Evolutionary conservation across 1,139 yeast genomes (phyloP).

Genomic region (Geotrichum reessii): DNA sequence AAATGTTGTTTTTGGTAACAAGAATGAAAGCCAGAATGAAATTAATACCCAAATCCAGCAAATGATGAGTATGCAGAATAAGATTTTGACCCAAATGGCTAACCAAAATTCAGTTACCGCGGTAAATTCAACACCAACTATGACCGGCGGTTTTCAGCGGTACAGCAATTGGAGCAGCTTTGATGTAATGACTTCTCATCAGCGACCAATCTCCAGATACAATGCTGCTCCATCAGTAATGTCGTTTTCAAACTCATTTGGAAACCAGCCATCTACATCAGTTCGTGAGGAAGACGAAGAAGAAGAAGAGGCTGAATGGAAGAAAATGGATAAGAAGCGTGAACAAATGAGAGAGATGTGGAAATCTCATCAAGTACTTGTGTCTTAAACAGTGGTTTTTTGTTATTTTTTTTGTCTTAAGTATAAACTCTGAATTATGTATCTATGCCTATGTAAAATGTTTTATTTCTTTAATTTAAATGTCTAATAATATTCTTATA

Average conservation of each 20-base stretch:
- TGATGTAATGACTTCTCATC: slow-evolving; percentile 6
- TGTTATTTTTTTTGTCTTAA: no score
- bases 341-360: slow-evolving; percentile 13
- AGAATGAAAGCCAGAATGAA: slow-evolving; percentile 13
- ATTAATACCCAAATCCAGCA: slow-evolving; percentile 23
- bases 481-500: no score
- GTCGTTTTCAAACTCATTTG: background rate
- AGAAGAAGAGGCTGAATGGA: slow-evolving; percentile 18
- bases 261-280: background rate
- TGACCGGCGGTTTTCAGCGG: background rate
- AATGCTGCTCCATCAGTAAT: background rate
- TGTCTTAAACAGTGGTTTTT: background rate
- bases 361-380: slow-evolving; percentile 6
- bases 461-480: background rate
- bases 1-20: background rate
- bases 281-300: slow-evolving; percentile 14
- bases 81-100: slow-evolving; percentile 23
- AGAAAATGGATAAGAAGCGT: slow-evolving; percentile 12
- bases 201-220: background rate
- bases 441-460: background rate
- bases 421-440: no score
- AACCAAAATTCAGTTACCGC: background rate
- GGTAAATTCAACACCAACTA: background rate
- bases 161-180: slow-evolving; percentile 13
- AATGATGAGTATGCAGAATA: slow-evolving; percentile 24